These are phyloP conservation scores for Sergeia podlipaevii DNA, from an alignment of 208 protist genomes.

Conservation along the genomic window DNA sequence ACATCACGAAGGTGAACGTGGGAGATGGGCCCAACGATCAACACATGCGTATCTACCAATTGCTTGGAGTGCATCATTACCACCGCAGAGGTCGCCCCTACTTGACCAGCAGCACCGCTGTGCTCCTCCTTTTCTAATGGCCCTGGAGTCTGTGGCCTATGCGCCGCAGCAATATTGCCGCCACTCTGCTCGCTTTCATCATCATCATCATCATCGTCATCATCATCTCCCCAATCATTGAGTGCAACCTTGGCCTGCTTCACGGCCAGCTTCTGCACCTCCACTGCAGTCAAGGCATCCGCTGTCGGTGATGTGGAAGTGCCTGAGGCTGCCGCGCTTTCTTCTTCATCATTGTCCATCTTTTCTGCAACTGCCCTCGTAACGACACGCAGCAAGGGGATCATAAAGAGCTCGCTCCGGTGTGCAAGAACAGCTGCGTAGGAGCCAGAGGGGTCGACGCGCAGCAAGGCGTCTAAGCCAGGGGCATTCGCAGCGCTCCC, in stretches of 20 bases:
- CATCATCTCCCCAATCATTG: slow-evolving; percentile 82
- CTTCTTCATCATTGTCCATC: slow-evolving; percentile 5
- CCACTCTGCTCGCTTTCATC: not conserved
- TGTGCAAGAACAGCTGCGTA: slow-evolving; percentile 67
- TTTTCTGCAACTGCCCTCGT: not conserved
- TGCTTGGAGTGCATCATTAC: not conserved
- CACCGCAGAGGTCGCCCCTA: not conserved
- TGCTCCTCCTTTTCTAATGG: too few relatives aligned
- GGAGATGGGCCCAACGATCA: slow-evolving; percentile 38
- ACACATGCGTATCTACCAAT: slow-evolving; percentile 11
- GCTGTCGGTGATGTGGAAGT: not conserved
- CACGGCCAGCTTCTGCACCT: not conserved
- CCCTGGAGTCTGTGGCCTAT: not conserved
- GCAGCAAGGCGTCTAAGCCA: slow-evolving; percentile 56
- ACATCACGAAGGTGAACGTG: slow-evolving; percentile 32
- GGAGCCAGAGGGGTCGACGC: slow-evolving; percentile 54
- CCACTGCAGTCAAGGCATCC: not conserved
- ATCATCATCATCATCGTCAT: slow-evolving; percentile 58
- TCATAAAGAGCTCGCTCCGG: slow-evolving; percentile 63
- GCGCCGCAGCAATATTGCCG: not conserved
- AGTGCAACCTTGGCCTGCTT: slow-evolving; percentile 27
- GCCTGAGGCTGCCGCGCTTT: not conserved
- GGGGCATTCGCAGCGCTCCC: slow-evolving; percentile 34
- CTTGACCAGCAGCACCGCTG: too few relatives aligned
- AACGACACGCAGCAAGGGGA: slow-evolving; percentile 35